Percentiles rank a stretch among this genome's conserved stretches.
phyloP scores from a whole-genome alignment of 768 basidiomycete species.

The Pisolithus albus region DNA sequence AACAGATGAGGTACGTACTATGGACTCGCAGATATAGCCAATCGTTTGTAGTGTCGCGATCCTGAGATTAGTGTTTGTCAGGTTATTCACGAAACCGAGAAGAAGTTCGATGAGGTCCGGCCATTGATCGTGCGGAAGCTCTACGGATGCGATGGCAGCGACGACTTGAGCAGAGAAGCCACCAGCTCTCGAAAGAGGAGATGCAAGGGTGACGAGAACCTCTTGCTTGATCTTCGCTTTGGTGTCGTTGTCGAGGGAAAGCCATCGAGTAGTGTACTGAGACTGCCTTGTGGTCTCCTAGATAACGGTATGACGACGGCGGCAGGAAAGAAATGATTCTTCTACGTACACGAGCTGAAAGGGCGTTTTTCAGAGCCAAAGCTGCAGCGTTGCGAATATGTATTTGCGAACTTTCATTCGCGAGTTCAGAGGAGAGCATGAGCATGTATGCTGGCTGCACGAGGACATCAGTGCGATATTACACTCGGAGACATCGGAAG shows the following conservation, averaged over 20 bases:
- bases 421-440: conserved; percentile 81
- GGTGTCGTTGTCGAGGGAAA: conserved; percentile 58
- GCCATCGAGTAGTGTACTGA: conserved; percentile 77
- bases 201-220: conserved; percentile 75
- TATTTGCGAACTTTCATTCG: conserved; percentile 60
- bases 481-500: conserved; percentile 1
- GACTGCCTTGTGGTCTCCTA: conserved; percentile 73
- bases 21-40: conserved; percentile 94
- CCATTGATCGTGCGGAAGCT: conserved; percentile 87
- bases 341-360: conserved; percentile 77
- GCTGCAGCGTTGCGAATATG: conserved; percentile 94
- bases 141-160: conserved; percentile 88
- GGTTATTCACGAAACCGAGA: conserved; percentile 79
- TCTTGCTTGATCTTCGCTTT: conserved; percentile 84
- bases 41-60: conserved; percentile 91
- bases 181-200: conserved; percentile 64
- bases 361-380: conserved; percentile 91
- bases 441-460: conserved; percentile 85
- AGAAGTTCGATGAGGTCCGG: conserved; percentile 82
- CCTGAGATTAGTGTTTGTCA: conserved; percentile 61
- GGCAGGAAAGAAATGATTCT: conserved; percentile 14
- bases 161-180: conserved; percentile 90
- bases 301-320: conserved; percentile 15
- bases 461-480: conserved; percentile 8
- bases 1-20: conserved; percentile 52